These are phyloP conservation scores for Diplotaxis tenuifolia DNA, from an alignment of 345 rosid genomes.

Conservation along the genomic window DNA sequence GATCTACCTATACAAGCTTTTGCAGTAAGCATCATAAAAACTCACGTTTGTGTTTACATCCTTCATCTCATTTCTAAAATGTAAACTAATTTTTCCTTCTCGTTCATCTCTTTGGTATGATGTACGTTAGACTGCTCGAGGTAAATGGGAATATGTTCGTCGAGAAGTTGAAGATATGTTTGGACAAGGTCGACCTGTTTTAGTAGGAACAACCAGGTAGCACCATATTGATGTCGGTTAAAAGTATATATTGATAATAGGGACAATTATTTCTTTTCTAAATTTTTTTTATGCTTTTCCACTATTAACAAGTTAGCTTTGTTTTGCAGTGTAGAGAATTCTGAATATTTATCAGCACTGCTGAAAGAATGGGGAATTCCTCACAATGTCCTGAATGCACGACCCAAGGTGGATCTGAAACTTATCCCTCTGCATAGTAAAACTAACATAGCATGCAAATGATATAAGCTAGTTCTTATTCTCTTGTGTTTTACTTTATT, in stretches of 20 bases:
- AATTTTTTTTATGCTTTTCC: not conserved
- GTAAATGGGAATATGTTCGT: conserved; percentile 88
- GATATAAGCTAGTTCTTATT: conserved; percentile 1
- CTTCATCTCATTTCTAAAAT: conserved; percentile 7
- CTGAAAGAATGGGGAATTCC: conserved; percentile 78
- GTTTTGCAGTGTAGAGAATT: conserved; percentile 84
- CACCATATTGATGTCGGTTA: not conserved
- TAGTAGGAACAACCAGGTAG: conserved; percentile 96
- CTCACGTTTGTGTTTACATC: conserved; percentile 5
- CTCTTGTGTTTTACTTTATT: conserved; percentile 23
- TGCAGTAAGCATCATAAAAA: conserved; percentile 55
- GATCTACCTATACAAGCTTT: conserved; percentile 95
- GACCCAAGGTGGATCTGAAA: conserved; percentile 70
- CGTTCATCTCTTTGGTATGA: conserved; percentile 20
- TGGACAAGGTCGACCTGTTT: conserved; percentile 90
- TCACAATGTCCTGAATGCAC: conserved; percentile 91
- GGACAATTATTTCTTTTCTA: not conserved
- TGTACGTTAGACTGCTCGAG: conserved; percentile 69
- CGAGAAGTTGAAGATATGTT: conserved; percentile 92
- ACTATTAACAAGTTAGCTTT: conserved; percentile 22
- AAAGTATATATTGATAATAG: not conserved
- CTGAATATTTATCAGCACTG: conserved; percentile 83
- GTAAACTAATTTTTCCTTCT: conserved; percentile 3
- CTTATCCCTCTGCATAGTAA: conserved; percentile 6
- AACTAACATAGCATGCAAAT: conserved; percentile 13